These are phyloP conservation scores for Pilaira anomala DNA, from an alignment of 192 early-diverging fungal genomes.

Conservation along the genomic window DNA sequence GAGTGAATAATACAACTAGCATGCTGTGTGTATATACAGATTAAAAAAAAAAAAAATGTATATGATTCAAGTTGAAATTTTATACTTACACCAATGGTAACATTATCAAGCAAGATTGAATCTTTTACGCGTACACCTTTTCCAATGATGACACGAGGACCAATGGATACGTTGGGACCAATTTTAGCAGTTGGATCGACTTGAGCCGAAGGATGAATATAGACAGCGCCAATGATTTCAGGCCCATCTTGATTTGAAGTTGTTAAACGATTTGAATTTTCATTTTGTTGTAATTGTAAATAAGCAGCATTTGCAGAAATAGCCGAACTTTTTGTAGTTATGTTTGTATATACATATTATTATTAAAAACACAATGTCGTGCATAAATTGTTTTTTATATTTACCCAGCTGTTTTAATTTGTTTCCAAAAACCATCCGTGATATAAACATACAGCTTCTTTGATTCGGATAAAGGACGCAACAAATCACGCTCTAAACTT, in stretches of 20 bases:
- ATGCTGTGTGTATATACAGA: conserved; percentile 44
- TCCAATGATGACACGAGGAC: conserved; percentile 82
- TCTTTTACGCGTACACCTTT: conserved; percentile 92
- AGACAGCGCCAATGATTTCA: conserved; percentile 86
- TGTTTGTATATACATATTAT: neutral
- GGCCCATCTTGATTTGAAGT: conserved; percentile 53
- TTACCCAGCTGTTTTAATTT: conserved; percentile 82
- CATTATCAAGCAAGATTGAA: conserved; percentile 90
- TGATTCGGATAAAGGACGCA: conserved; percentile 79
- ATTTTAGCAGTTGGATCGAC: conserved; percentile 91
- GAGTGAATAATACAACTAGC: conserved; percentile 83
- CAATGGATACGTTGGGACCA: conserved; percentile 95
- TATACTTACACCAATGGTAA: conserved; percentile 62
- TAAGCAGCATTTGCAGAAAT: conserved; percentile 94
- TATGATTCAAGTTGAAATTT: no score
- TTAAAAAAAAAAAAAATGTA: neutral
- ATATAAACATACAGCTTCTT: conserved; percentile 89
- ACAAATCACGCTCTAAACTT: conserved; percentile 91
- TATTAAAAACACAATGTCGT: neutral
- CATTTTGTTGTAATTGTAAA: conserved; percentile 73
- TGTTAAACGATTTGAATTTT: conserved; percentile 60
- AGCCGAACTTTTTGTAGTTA: no score
- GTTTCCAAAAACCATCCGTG: conserved; percentile 90
- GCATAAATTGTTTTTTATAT: neutral
- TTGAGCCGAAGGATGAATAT: conserved; percentile 92